A percentile compares a stretch with the other conserved stretches of the same genome.
Conservation (phyloP, 148 eudicot species). For the Dianthus caryophyllus region DNA sequence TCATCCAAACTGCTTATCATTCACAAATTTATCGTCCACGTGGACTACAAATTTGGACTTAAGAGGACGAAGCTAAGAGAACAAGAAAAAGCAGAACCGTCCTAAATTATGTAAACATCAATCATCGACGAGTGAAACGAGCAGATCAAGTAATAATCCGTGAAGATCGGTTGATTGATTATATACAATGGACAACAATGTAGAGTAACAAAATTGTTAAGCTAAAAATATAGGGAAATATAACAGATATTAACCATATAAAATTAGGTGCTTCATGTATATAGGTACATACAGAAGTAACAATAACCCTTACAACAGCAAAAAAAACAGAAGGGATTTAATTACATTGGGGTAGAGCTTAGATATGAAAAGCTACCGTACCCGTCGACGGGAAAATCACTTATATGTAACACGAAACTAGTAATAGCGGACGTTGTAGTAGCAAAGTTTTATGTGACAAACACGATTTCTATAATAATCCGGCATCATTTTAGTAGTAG, state of each 20-base stretch:
- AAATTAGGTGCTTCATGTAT: not conserved
- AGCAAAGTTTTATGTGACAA: slow-evolving; percentile 13
- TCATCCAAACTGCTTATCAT: too few species aligned
- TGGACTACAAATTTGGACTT: too few species aligned
- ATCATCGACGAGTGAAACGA: too few species aligned
- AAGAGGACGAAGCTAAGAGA: too few species aligned
- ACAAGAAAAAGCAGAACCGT: too few species aligned
- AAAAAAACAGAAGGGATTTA: slow-evolving; percentile 48
- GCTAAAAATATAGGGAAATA: not conserved
- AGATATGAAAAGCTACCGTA: slow-evolving; percentile 21
- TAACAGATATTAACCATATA: not conserved
- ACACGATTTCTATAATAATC: not conserved
- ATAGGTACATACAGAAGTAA: slow-evolving; percentile 18
- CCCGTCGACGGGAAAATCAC: slow-evolving; percentile 12
- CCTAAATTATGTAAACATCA: too few species aligned
- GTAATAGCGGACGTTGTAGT: not conserved
- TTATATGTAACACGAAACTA: too few species aligned
- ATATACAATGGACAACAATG: too few species aligned
- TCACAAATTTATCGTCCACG: too few species aligned
- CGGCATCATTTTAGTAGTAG: slow-evolving; percentile 9
- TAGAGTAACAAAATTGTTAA: too few species aligned
- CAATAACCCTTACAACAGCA: slow-evolving; percentile 53
- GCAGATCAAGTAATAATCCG: too few species aligned
- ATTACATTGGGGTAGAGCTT: slow-evolving; percentile 19
- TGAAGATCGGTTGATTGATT: too few species aligned